Conservation (phyloP, 1,284 basidiomycete species). For the Rhodotorula sp. region DNA sequence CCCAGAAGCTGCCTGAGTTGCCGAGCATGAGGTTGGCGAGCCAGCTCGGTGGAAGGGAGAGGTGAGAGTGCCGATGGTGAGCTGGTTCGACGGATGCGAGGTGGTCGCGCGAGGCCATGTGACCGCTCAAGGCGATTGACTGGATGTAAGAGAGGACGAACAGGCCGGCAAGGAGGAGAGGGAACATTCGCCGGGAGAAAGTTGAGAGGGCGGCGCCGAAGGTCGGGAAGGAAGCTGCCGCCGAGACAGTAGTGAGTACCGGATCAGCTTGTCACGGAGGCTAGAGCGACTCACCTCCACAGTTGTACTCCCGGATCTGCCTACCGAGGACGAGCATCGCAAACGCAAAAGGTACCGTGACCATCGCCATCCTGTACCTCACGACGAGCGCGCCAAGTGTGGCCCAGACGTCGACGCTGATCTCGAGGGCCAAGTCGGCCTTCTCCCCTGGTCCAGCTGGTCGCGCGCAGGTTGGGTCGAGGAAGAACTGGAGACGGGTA, state of each 20-base stretch:
- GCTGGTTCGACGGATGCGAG: not conserved
- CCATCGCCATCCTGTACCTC: constrained; percentile 41
- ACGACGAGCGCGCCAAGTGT: constrained; percentile 36
- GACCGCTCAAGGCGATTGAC: constrained; percentile 15
- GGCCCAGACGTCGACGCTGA: constrained; percentile 34
- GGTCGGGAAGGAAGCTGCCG: constrained; percentile 15
- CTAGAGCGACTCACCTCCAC: constrained; percentile 11
- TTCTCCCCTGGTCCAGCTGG: not conserved
- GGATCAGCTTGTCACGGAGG: too few relatives aligned
- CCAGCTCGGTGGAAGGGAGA: constrained; percentile 25
- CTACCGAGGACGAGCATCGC: constrained; percentile 32
- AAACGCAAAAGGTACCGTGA: constrained; percentile 40
- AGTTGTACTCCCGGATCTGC: constrained; percentile 32
- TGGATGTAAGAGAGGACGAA: constrained; percentile 23
- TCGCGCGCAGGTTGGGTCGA: constrained; percentile 38
- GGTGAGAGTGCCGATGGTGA: not conserved
- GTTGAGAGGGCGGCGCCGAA: constrained; percentile 23
- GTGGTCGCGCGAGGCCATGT: constrained; percentile 3
- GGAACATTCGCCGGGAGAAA: constrained; percentile 17
- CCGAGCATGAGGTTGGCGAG: constrained; percentile 37
- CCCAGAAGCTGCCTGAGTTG: constrained; percentile 30
- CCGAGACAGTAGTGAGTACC: not conserved
- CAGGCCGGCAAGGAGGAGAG: constrained; percentile 15
- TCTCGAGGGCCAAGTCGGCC: constrained; percentile 16
- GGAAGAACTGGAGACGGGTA: constrained; percentile 37